phyloP scores from a whole-genome alignment of 805 yeast species.

The Candida sphagnicola region DNA sequence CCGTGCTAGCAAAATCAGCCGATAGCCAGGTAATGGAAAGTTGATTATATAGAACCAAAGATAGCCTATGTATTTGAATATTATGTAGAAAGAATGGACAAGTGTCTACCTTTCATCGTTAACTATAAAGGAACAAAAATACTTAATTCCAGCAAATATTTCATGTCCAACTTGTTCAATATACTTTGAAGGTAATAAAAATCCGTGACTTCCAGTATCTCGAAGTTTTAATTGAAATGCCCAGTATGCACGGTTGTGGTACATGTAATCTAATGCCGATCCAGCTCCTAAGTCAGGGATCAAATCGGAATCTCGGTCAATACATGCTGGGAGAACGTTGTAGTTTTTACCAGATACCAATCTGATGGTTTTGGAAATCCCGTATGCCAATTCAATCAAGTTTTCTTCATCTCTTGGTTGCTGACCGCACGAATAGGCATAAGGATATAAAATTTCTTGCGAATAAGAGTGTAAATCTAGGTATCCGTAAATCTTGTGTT shows the following conservation, averaged over 20 bases:
- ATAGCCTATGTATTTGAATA: too few species aligned
- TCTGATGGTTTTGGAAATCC: conserved; percentile 71
- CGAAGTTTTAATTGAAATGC: conserved; percentile 80
- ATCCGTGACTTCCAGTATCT: conserved; percentile 82
- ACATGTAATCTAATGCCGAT: conserved; percentile 78
- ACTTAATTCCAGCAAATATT: conserved; percentile 61
- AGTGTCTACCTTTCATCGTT: conserved; percentile 17
- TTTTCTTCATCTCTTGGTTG: conserved; percentile 79
- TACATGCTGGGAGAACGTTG: conserved; percentile 71
- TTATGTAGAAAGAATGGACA: too few species aligned
- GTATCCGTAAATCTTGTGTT: conserved; percentile 68
- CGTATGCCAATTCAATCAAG: conserved; percentile 75
- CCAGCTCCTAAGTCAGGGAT: conserved; percentile 77
- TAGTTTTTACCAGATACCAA: conserved; percentile 59
- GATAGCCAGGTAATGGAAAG: too few species aligned
- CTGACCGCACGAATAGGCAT: conserved; percentile 72
- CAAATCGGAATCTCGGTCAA: conserved; percentile 71
- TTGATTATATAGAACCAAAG: too few species aligned
- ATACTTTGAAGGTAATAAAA: conserved; percentile 64
- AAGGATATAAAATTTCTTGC: conserved; percentile 78
- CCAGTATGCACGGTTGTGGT: conserved; percentile 76
- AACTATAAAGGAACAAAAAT: conserved; percentile 47
- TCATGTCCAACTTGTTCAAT: conserved; percentile 78
- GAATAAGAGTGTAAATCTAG: conserved; percentile 83
- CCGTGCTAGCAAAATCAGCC: too few species aligned